These are phyloP conservation scores for Salix udensis DNA, from an alignment of 345 rosid genomes.

Conservation along the genomic window DNA sequence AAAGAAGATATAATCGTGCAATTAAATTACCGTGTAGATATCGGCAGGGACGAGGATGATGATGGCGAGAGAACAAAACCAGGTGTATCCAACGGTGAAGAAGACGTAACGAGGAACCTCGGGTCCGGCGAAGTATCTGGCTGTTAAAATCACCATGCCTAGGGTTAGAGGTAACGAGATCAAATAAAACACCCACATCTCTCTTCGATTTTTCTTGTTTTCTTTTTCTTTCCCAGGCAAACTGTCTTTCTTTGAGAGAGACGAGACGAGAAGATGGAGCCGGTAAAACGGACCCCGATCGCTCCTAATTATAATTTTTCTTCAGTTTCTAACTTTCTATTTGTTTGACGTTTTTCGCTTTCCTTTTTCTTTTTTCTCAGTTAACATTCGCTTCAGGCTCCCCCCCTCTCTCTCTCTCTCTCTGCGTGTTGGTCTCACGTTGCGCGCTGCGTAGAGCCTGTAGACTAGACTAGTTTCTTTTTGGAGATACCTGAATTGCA, in stretches of 20 bases:
- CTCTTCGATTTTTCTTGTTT: not conserved
- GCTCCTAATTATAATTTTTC: not conserved
- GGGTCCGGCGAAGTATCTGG: slow-evolving; percentile 90
- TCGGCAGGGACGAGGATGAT: slow-evolving; percentile 98
- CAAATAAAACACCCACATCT: slow-evolving; percentile 96
- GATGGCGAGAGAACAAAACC: slow-evolving; percentile 96
- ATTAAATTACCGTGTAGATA: slow-evolving; percentile 72
- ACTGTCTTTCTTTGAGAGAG: not conserved
- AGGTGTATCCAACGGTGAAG: slow-evolving; percentile 91
- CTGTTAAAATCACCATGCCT: slow-evolving; percentile 78
- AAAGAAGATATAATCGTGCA: not conserved
- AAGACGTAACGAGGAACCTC: slow-evolving; percentile 88
- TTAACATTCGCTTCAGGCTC: not conserved
- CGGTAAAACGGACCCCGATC: slow-evolving; percentile 15
- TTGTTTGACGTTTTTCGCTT: not conserved
- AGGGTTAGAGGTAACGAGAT: slow-evolving; percentile 95
- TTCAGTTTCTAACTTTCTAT: not conserved
- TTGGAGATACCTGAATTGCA: not conserved
- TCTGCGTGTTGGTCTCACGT: not conserved
- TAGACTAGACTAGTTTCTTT: not conserved
- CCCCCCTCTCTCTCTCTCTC: not conserved
- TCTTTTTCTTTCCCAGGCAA: not conserved
- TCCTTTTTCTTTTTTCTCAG: not conserved
- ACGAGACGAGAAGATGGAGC: not conserved
- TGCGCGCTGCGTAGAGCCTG: not conserved